phyloP scores from a whole-genome alignment of 2,329 filamentous ascomycete genomes.

The Aspergillus quadricinctus region DNA sequence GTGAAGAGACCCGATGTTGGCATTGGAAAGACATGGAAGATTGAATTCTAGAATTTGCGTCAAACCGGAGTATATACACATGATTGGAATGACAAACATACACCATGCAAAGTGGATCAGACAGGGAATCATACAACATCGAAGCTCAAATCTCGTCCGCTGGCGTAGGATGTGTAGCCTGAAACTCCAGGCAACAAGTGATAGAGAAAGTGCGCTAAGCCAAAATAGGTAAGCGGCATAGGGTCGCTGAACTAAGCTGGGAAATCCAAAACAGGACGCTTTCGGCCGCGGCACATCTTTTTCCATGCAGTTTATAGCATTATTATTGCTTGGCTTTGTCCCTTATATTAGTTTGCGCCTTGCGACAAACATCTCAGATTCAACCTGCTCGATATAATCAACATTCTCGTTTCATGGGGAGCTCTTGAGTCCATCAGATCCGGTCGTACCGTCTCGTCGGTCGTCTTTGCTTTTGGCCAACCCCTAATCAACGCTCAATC shows the following conservation, averaged over 20 bases:
- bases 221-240: neutral
- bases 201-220: neutral
- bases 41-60: conserved; percentile 44
- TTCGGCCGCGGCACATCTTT: neutral
- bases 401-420: neutral
- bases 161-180: neutral
- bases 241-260: neutral
- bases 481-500: neutral
- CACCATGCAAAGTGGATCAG: neutral
- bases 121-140: neutral
- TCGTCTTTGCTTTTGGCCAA: neutral
- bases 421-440: neutral
- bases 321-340: neutral
- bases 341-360: neutral
- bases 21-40: conserved; percentile 62
- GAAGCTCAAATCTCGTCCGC: neutral
- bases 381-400: neutral
- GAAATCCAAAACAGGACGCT: neutral
- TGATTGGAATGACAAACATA: conserved; percentile 1
- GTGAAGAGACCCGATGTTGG: conserved; percentile 59
- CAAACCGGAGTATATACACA: neutral
- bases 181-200: neutral
- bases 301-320: neutral
- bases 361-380: neutral
- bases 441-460: neutral